Conservation (phyloP, 768 basidiomycete species). For the Leccinum disarticulatum region DNA sequence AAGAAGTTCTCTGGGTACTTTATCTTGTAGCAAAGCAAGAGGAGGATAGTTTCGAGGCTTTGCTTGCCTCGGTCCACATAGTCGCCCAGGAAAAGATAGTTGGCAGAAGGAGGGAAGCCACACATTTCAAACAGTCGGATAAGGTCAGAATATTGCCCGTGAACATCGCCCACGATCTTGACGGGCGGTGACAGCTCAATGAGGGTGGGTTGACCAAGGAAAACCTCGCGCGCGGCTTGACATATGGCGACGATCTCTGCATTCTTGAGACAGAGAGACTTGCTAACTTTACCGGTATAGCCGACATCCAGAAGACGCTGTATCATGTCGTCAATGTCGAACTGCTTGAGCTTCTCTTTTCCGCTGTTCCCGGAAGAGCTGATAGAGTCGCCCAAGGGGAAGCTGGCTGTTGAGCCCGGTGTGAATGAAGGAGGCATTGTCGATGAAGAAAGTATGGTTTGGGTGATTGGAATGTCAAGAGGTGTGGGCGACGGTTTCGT, state of each 20-base stretch:
- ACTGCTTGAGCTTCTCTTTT: conserved; percentile 62
- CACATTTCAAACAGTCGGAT: conserved; percentile 99
- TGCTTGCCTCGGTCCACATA: conserved; percentile 99
- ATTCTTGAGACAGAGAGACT: conserved; percentile 93
- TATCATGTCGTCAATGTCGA: conserved; percentile 99
- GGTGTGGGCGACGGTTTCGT: conserved; percentile 50
- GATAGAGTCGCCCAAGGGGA: conserved; percentile 38
- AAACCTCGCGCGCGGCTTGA: conserved; percentile 92
- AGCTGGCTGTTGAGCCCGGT: conserved; percentile 49
- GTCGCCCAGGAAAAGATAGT: conserved; percentile 98
- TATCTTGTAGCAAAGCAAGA: conserved; percentile 98
- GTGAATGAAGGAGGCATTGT: conserved; percentile 46
- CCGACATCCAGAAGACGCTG: conserved; percentile 93
- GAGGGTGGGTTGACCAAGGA: conserved; percentile 93
- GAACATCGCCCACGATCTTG: conserved; percentile 99
- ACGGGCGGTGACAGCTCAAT: conserved; percentile 97
- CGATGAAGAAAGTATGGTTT: conserved; percentile 82
- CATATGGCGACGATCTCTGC: conserved; percentile 93
- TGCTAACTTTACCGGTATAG: conserved; percentile 97
- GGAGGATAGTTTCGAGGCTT: conserved; percentile 95
- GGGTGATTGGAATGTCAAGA: conserved; percentile 76
- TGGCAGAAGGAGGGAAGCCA: conserved; percentile 94
- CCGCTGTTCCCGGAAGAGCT: conserved; percentile 37
- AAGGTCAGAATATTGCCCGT: conserved; percentile 98
- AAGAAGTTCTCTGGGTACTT: conserved; percentile 99